Conservation (phyloP, 768 basidiomycete genomes). For the Leccinellum rugosiceps region DNA sequence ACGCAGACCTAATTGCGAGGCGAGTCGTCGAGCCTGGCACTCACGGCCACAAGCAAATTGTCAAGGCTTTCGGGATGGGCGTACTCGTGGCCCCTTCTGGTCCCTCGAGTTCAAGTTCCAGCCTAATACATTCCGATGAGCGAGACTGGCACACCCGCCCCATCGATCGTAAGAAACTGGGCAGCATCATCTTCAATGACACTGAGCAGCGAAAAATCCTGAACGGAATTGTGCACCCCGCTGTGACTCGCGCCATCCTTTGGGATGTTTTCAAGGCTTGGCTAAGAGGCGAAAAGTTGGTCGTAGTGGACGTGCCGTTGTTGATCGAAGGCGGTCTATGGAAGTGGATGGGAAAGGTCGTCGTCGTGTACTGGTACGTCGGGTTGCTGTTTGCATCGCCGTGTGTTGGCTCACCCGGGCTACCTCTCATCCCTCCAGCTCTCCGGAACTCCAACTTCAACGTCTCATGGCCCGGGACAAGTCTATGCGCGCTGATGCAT, state of each 20-base stretch:
- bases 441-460: conserved; percentile 77
- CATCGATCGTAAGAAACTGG: conserved; percentile 81
- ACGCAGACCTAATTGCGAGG: conserved; percentile 89
- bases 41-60: conserved; percentile 63
- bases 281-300: conserved; percentile 73
- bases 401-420: not conserved
- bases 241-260: conserved; percentile 77
- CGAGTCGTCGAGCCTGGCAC: conserved; percentile 84
- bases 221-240: conserved; percentile 88
- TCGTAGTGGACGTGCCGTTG: conserved; percentile 87
- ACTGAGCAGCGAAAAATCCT: conserved; percentile 64
- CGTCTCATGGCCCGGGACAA: conserved; percentile 77
- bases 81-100: conserved; percentile 46
- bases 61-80: conserved; percentile 63
- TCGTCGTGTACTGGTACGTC: conserved; percentile 88
- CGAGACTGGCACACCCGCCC: conserved; percentile 47
- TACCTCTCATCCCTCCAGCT: conserved; percentile 42
- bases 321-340: conserved; percentile 87
- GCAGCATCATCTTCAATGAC: conserved; percentile 81
- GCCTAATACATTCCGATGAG: not conserved
- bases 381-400: not conserved
- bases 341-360: conserved; percentile 76
- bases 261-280: conserved; percentile 66
- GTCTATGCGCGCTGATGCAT: conserved; percentile 64
- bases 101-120: not conserved